phyloP scores from a whole-genome alignment of 2,329 filamentous ascomycete genomes.

The Aspergillus awamori region DNA sequence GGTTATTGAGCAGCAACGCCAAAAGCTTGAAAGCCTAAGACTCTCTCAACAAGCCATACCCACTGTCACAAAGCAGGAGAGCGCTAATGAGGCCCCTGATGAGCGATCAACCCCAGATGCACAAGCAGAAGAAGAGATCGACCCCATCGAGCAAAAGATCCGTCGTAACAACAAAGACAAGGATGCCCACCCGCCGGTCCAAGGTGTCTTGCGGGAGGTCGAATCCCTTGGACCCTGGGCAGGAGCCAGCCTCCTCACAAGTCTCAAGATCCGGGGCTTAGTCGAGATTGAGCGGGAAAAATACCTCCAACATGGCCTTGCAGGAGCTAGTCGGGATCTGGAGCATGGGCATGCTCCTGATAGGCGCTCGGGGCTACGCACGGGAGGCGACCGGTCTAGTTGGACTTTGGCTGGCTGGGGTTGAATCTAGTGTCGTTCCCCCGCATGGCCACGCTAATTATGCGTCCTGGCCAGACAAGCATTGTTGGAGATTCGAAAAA shows the following conservation, averaged over 20 bases:
- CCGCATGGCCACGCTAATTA: not conserved
- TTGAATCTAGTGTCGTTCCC: conserved; percentile 24
- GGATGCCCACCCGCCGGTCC: conserved; percentile 35
- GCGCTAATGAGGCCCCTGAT: conserved; percentile 18
- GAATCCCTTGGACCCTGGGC: conserved; percentile 66
- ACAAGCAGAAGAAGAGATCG: conserved; percentile 36
- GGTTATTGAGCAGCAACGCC: conserved; percentile 54
- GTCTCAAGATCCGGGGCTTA: conserved; percentile 61
- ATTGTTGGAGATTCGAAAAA: not conserved
- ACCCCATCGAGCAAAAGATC: conserved; percentile 48
- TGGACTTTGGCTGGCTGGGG: conserved; percentile 54
- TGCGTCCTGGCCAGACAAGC: not conserved
- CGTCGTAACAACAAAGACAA: conserved; percentile 40
- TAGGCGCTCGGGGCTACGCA: conserved; percentile 43
- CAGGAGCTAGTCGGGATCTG: conserved; percentile 49
- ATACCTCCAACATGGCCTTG: conserved; percentile 57
- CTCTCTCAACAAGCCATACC: conserved; percentile 24
- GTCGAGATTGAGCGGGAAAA: conserved; percentile 67
- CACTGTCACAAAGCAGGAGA: not conserved
- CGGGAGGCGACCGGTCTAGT: conserved; percentile 50
- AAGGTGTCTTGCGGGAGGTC: conserved; percentile 54
- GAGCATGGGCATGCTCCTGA: conserved; percentile 42
- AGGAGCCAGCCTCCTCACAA: conserved; percentile 63
- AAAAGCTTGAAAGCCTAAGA: conserved; percentile 49
- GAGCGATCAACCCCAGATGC: conserved; percentile 17